These are phyloP conservation scores for Aureobasidium sp. DNA, from an alignment of 2,329 filamentous ascomycete species.

Conservation along the genomic window DNA sequence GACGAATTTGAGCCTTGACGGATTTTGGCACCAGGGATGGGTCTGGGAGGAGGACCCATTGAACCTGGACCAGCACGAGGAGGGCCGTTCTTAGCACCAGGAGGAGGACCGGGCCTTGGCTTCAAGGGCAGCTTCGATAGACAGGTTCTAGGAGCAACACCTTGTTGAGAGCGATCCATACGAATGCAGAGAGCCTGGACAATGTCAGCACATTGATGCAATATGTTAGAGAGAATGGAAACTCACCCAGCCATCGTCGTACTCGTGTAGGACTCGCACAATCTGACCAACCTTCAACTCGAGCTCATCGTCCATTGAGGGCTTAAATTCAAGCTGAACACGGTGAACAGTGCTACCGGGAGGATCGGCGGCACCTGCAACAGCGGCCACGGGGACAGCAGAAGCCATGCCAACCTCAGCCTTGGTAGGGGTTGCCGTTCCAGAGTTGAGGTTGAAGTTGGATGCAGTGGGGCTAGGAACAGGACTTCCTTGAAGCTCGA, in stretches of 20 bases:
- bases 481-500: constrained; percentile 15
- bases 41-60: constrained; percentile 14
- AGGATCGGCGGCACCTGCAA: constrained; percentile 31
- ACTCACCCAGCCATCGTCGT: constrained; percentile 96
- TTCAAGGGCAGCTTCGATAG: constrained; percentile 88
- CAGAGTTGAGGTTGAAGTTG: constrained; percentile 18
- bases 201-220: constrained; percentile 20
- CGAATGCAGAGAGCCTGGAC: constrained; percentile 77
- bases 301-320: constrained; percentile 87
- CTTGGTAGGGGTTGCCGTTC: constrained; percentile 20
- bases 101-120: constrained; percentile 60
- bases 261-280: constrained; percentile 85
- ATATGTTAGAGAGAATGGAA: not conserved
- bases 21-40: constrained; percentile 14
- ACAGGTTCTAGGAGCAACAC: constrained; percentile 89
- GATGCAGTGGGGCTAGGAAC: constrained; percentile 14
- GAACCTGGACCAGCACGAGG: constrained; percentile 26
- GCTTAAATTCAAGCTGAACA: constrained; percentile 88
- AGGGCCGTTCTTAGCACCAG: constrained; percentile 21
- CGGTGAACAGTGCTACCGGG: constrained; percentile 66
- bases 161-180: constrained; percentile 84
- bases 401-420: constrained; percentile 26
- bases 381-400: constrained; percentile 34
- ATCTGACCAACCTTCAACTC: constrained; percentile 73
- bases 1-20: not conserved